Evolutionary conservation across 1,284 basidiomycete species (phyloP).

Genomic region (Dichomitus squalens): DNA sequence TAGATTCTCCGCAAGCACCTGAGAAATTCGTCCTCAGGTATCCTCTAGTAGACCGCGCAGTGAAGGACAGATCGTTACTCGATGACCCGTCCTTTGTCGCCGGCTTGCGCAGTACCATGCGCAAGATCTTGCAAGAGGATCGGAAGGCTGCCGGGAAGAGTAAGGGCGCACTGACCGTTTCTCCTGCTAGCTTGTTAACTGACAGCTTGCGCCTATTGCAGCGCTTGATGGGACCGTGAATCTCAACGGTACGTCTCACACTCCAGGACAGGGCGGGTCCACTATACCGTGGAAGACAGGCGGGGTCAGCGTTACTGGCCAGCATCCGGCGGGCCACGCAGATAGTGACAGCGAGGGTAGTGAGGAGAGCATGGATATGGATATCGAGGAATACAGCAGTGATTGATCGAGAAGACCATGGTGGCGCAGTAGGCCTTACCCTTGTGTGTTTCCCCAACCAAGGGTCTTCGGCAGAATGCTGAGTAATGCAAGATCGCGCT

Average conservation of each 20-base stretch:
- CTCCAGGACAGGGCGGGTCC: not conserved
- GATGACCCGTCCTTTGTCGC: slow-evolving; percentile 52
- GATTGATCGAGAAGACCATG: slow-evolving; percentile 5
- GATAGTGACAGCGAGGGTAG: slow-evolving; percentile 22
- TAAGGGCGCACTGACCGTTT: not conserved
- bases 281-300: not conserved
- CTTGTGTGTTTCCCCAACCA: too few species aligned
- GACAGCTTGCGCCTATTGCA: not conserved
- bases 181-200: not conserved
- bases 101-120: slow-evolving; percentile 40
- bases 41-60: slow-evolving; percentile 64
- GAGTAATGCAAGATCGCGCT: too few species aligned
- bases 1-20: slow-evolving; percentile 16
- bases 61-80: slow-evolving; percentile 53
- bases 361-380: slow-evolving; percentile 22
- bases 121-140: slow-evolving; percentile 28
- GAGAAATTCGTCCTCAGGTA: slow-evolving; percentile 38
- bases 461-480: too few species aligned
- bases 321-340: not conserved
- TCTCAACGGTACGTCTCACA: slow-evolving; percentile 12
- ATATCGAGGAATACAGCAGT: slow-evolving; percentile 20
- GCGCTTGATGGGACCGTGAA: not conserved
- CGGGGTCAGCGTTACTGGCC: not conserved
- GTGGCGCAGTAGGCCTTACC: not conserved
- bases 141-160: slow-evolving; percentile 15